A percentile compares a stretch with the other conserved stretches of the same genome.
phyloP scores from a whole-genome alignment of 345 rosid genomes.

The Eucalyptus victrix region DNA sequence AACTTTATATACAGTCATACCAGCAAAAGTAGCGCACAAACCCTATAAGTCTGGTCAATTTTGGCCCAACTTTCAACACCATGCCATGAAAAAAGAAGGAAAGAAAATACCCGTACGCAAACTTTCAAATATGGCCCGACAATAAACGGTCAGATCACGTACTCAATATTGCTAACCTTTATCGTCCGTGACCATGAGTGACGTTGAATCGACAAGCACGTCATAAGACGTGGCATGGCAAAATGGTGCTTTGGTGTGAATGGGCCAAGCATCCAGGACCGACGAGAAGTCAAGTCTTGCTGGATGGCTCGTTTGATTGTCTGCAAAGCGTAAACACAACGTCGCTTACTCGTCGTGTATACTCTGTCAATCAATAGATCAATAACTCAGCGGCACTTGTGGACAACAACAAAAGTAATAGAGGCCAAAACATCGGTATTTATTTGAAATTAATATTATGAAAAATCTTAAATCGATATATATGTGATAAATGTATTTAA shows the following conservation, averaged over 20 bases:
- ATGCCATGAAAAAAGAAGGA: too few relatives aligned
- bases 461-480: accelerated
- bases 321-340: too few relatives aligned
- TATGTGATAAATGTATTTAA: too few relatives aligned
- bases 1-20: background rate
- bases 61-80: background rate
- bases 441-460: too few relatives aligned
- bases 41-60: background rate
- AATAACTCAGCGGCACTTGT: background rate
- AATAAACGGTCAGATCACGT: background rate
- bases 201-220: background rate
- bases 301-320: background rate
- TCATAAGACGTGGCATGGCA: background rate
- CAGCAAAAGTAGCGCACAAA: background rate
- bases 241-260: background rate
- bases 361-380: background rate
- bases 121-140: background rate
- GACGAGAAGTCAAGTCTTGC: background rate
- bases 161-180: background rate
- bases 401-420: background rate
- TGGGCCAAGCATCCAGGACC: background rate
- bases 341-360: background rate
- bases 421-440: background rate
- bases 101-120: background rate
- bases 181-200: background rate